Base-by-base conservation (phyloP, 805 yeast species). In the Ascoidea rubescens region DNA sequence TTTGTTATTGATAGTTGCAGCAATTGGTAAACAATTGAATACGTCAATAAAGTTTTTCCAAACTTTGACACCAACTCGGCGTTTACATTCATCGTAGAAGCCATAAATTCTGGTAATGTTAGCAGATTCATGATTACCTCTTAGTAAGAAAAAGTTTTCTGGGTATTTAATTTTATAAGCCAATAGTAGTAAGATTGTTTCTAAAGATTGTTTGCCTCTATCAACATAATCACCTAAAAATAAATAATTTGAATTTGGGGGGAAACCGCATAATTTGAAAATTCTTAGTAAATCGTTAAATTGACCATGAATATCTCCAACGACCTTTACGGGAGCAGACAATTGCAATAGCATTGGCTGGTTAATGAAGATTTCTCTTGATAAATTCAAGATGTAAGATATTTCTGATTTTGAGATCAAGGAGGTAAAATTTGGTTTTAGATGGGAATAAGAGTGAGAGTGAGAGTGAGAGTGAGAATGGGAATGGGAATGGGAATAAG, bases 91-190 rank as follows among this genome's bases (percentile, higher is more conserved):
- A 66, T 85, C 95, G 64, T 83, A 86, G 61, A 85, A 85, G 14
- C 95, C 95, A 65, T 85, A 85, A 37, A 86, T 90, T 50, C 90
- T 73, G 5, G 91, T 85, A 51, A 85, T 87, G 60, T 82, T 82
- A 32, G 93, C 93, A 66, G 90, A 83, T 68, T 85, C 95, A 67
- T 85, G 95, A 66, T 85, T 85, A 31, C 95, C 95, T 52, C 95
- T 70, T 47, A 85, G 71, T 45, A 85, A 64, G 64, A 85, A 85
- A 65, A 85, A 86, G 69, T 85, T 85, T 60, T 86, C 91, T 1
- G 95, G 95, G 63, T 84, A 85, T 63, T 85, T 85, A 67, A 85
- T 85, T 63, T 85, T 85, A 69, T 84, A 85, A 66, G 90, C 84
- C 54, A 85, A 69, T 55, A 85, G 70, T 51, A 85, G 71, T 54